Conservation (phyloP, 2,329 filamentous ascomycete species). For the Myriosclerotinia scirpicola region DNA sequence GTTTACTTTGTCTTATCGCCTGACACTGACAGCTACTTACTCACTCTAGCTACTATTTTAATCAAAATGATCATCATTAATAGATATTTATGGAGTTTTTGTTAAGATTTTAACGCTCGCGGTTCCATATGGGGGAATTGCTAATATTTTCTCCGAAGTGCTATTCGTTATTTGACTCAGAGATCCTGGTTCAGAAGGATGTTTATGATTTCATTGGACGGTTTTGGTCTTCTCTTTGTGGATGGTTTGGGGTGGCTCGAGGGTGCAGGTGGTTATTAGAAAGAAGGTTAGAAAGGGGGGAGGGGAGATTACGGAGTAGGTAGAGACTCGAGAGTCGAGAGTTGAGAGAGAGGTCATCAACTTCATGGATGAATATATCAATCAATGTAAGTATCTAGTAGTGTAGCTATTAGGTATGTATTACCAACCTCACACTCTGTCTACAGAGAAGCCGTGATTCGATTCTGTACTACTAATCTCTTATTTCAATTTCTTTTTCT, state of each 20-base stretch:
- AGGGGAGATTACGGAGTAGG: too few species aligned
- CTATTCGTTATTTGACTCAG: neutral
- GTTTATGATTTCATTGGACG: neutral
- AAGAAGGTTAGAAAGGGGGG: too few species aligned
- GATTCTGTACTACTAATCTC: neutral
- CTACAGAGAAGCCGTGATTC: neutral
- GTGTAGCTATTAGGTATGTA: too few species aligned
- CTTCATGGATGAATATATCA: too few species aligned
- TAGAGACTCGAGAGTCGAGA: too few species aligned
- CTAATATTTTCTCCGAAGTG: neutral
- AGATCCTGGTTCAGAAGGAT: conserved; percentile 1
- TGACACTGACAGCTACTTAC: too few species aligned
- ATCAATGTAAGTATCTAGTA: too few species aligned
- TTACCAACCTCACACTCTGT: neutral
- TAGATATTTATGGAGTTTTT: conserved; percentile 2
- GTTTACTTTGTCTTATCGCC: too few species aligned
- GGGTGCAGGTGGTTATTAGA: too few species aligned
- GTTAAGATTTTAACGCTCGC: conserved; percentile 7
- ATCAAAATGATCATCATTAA: neutral
- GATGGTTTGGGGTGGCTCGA: neutral
- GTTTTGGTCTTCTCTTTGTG: neutral
- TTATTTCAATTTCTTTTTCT: neutral
- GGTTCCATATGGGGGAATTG: conserved; percentile 3
- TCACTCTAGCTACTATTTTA: neutral
- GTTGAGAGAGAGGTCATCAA: too few species aligned